Conservation (phyloP, 2,329 filamentous ascomycete species). For the Calycina herbarum region DNA sequence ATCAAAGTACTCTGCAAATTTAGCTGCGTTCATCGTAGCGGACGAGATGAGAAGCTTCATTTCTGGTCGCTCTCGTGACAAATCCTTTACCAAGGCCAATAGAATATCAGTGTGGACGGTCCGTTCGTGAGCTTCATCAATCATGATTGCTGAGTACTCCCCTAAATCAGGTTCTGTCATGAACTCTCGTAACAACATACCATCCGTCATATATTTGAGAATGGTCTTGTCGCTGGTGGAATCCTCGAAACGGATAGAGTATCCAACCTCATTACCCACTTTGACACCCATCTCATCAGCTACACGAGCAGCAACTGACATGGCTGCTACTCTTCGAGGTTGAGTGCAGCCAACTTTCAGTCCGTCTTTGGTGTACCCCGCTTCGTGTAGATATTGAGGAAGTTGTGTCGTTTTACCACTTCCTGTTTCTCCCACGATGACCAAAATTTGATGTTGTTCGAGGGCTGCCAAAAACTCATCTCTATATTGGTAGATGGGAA, state of each 20-base stretch:
- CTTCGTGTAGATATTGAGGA: constrained; percentile 90
- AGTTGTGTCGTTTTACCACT: constrained; percentile 95
- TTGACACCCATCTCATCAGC: constrained; percentile 91
- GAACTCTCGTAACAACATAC: constrained; percentile 88
- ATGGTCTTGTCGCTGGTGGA: constrained; percentile 87
- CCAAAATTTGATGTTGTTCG: constrained; percentile 80
- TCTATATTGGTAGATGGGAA: constrained; percentile 87
- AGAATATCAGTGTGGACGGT: constrained; percentile 90
- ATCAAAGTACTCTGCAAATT: constrained; percentile 90
- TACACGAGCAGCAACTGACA: constrained; percentile 96
- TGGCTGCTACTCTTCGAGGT: constrained; percentile 90
- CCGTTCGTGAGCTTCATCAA: constrained; percentile 95
- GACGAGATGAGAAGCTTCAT: constrained; percentile 90
- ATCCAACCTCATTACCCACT: constrained; percentile 89
- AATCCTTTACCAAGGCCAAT: constrained; percentile 83
- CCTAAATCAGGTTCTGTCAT: constrained; percentile 83
- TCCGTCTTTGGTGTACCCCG: constrained; percentile 80
- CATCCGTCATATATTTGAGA: constrained; percentile 96
- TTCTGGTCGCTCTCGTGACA: constrained; percentile 79
- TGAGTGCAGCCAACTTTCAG: constrained; percentile 92
- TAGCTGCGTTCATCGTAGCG: constrained; percentile 90
- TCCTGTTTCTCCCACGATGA: constrained; percentile 93
- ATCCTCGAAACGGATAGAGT: constrained; percentile 93
- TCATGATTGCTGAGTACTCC: constrained; percentile 86
- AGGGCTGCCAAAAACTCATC: constrained; percentile 85